These are phyloP conservation scores for Blastosporella zonata DNA, from an alignment of 1,284 basidiomycete species.

Conservation along the genomic window DNA sequence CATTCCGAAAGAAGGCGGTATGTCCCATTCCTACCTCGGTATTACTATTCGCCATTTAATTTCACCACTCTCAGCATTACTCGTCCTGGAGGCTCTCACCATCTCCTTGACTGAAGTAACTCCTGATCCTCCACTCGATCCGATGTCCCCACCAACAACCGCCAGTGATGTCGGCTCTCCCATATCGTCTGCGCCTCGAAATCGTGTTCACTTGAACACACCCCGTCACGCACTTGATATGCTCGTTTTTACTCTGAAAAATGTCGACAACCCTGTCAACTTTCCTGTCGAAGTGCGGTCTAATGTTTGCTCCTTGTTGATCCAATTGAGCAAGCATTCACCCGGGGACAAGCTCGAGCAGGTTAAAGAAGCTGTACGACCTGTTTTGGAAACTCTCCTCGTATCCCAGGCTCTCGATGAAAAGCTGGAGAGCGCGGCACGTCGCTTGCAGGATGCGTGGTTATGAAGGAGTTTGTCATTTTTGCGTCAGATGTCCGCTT, in stretches of 20 bases:
- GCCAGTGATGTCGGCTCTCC: conserved; percentile 43
- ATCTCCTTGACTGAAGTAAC: conserved; percentile 37
- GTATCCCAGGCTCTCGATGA: conserved; percentile 41
- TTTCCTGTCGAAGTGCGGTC: conserved; percentile 68
- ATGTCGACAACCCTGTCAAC: conserved; percentile 47
- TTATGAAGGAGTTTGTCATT: conserved; percentile 18
- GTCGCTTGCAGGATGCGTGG: conserved; percentile 47
- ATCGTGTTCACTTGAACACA: conserved; percentile 37
- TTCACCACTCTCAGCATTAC: conserved; percentile 39
- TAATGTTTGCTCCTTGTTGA: conserved; percentile 69
- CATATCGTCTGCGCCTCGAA: conserved; percentile 34
- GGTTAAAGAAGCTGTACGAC: conserved; percentile 48
- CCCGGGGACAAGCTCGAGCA: conserved; percentile 44
- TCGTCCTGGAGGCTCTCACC: conserved; percentile 59
- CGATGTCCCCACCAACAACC: conserved; percentile 35
- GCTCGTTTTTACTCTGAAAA: conserved; percentile 57
- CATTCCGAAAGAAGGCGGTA: conserved; percentile 64
- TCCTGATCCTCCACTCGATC: conserved; percentile 34
- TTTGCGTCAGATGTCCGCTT: not conserved
- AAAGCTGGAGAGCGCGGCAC: conserved; percentile 43
- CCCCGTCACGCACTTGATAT: conserved; percentile 61
- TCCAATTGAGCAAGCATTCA: conserved; percentile 55
- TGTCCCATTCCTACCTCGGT: not conserved
- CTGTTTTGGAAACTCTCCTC: conserved; percentile 51
- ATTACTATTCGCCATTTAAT: not conserved